phyloP scores from a whole-genome alignment of 345 rosid species.

The Laguncularia racemosa region DNA sequence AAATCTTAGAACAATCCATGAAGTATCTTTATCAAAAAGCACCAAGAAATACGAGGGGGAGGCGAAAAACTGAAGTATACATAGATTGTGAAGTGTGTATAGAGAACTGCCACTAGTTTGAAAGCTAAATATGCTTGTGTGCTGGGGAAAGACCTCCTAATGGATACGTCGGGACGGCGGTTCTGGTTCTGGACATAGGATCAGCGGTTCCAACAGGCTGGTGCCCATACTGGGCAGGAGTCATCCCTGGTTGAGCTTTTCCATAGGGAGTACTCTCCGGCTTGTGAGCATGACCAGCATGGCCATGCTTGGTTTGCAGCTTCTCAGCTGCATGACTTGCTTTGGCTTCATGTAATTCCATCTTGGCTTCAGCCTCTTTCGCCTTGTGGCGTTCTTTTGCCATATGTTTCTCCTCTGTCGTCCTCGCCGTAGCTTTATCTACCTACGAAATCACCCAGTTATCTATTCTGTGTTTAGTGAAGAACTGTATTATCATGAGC shows the following conservation, averaged over 20 bases:
- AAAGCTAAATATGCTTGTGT: slow-evolving; percentile 4
- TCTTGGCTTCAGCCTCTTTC: slow-evolving; percentile 61
- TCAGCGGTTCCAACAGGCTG: slow-evolving; percentile 2
- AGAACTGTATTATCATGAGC: neutral
- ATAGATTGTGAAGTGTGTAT: neutral
- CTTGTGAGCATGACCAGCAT: slow-evolving; percentile 1
- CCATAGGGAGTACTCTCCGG: neutral
- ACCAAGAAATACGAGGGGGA: neutral
- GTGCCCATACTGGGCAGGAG: neutral
- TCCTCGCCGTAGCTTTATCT: slow-evolving; percentile 45
- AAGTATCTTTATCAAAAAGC: too few relatives aligned
- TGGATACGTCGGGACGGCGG: slow-evolving; percentile 15
- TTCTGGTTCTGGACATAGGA: slow-evolving; percentile 7
- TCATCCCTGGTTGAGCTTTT: neutral
- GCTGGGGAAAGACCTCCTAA: slow-evolving; percentile 19
- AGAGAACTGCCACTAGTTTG: neutral
- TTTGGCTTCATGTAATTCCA: slow-evolving; percentile 62
- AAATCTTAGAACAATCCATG: too few relatives aligned
- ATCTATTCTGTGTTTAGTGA: neutral
- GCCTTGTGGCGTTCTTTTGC: slow-evolving; percentile 53
- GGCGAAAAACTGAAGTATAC: too few relatives aligned
- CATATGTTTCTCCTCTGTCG: slow-evolving; percentile 44
- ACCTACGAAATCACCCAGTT: slow-evolving; percentile 16
- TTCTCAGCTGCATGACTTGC: slow-evolving; percentile 47
- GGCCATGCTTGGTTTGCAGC: slow-evolving; percentile 18